Conservation (phyloP, 139 green algal species). For the Picochlorum costavermella region DNA sequence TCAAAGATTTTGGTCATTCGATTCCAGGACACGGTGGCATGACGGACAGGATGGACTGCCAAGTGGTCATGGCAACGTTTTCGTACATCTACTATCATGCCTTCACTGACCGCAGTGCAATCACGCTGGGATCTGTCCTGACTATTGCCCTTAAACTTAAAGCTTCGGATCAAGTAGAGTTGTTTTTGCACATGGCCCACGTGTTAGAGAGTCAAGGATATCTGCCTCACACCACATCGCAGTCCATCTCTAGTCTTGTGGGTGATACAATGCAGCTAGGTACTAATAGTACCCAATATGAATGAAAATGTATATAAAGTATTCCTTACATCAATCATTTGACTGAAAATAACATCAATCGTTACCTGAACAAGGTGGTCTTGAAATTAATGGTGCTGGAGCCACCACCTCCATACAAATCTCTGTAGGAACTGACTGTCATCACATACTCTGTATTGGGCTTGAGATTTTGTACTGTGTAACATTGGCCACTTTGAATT, state of each 20-base stretch:
- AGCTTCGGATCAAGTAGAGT: constrained; percentile 13
- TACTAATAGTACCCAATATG: neutral
- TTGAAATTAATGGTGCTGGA: neutral
- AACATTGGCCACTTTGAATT: no score
- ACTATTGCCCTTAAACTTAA: constrained; percentile 12
- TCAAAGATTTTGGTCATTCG: constrained; percentile 97
- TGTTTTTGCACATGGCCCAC: constrained; percentile 20
- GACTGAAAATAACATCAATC: neutral
- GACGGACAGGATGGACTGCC: constrained; percentile 97
- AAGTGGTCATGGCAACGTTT: constrained; percentile 96
- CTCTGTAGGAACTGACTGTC: no score
- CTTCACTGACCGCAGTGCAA: constrained; percentile 49
- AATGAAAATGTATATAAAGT: neutral
- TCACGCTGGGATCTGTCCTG: constrained; percentile 50
- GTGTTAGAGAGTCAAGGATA: constrained; percentile 12
- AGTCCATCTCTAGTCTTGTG: constrained; percentile 10
- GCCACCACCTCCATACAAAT: no score
- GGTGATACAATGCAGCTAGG: neutral
- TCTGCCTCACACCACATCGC: constrained; percentile 5
- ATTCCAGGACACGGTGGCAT: constrained; percentile 97
- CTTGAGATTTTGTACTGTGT: no score
- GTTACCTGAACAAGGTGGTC: neutral
- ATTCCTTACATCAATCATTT: neutral
- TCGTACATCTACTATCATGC: constrained; percentile 88
- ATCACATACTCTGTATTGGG: no score